These are phyloP conservation scores for Microcera coccophila DNA, from an alignment of 2,329 filamentous ascomycete species.

Conservation along the genomic window DNA sequence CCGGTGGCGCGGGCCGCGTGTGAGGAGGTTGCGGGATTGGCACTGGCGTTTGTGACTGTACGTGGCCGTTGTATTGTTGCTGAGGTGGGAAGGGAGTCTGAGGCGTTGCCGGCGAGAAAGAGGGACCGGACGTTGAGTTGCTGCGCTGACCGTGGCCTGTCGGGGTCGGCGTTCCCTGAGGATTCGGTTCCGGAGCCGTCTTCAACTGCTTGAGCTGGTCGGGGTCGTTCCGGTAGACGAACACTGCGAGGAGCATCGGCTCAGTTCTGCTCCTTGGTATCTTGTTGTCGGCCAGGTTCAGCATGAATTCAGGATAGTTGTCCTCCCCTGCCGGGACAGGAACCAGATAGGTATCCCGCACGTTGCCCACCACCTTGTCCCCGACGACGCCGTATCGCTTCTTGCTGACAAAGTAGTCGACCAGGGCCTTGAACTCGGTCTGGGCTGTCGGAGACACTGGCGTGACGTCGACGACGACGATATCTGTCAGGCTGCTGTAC, in stretches of 20 bases:
- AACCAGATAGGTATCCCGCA: constrained; percentile 88
- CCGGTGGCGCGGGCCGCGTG: constrained; percentile 10
- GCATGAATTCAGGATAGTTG: constrained; percentile 78
- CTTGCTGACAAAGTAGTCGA: constrained; percentile 80
- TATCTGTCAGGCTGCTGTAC: constrained; percentile 76
- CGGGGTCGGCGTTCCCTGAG: constrained; percentile 33
- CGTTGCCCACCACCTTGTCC: constrained; percentile 67
- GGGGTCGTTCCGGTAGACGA: constrained; percentile 70
- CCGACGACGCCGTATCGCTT: constrained; percentile 84
- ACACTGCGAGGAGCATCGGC: constrained; percentile 75
- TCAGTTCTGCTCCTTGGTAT: constrained; percentile 69
- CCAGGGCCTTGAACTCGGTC: constrained; percentile 68
- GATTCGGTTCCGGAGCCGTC: constrained; percentile 8
- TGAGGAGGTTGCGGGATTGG: constrained; percentile 35
- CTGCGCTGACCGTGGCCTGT: constrained; percentile 38
- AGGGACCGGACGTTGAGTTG: constrained; percentile 46
- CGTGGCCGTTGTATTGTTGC: constrained; percentile 30
- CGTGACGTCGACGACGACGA: constrained; percentile 72
- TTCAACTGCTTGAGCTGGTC: constrained; percentile 32
- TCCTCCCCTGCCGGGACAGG: constrained; percentile 71
- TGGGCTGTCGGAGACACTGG: constrained; percentile 59
- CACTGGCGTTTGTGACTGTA: constrained; percentile 34
- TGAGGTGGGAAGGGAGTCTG: constrained; percentile 35
- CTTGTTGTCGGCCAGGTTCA: constrained; percentile 79
- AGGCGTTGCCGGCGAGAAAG: constrained; percentile 53